These are phyloP conservation scores for Corymbia calophylla DNA, from an alignment of 441 rosid species.

Conservation along the genomic window DNA sequence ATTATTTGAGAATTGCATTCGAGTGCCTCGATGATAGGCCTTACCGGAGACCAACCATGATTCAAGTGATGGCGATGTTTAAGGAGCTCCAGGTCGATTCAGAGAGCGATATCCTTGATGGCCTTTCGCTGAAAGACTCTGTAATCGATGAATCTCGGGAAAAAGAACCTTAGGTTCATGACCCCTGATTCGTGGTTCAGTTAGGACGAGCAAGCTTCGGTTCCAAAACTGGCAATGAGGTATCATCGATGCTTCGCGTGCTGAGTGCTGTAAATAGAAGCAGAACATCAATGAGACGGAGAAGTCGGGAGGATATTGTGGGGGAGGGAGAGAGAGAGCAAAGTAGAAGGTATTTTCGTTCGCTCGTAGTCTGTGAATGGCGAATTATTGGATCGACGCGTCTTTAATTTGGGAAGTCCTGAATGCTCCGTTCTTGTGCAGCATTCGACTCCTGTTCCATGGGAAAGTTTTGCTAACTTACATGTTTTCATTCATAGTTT, in stretches of 20 bases:
- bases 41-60: constrained; percentile 1
- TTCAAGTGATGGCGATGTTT: constrained; percentile 5
- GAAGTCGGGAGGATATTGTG: not conserved
- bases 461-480: not conserved
- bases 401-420: not conserved
- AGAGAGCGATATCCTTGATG: not conserved
- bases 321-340: not conserved
- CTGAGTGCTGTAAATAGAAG: not conserved
- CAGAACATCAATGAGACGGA: not conserved
- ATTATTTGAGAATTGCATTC: not conserved
- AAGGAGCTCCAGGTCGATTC: not conserved
- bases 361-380: not conserved
- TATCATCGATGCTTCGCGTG: not conserved
- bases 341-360: not conserved
- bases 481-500: not conserved
- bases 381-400: not conserved
- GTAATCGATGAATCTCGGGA: not conserved
- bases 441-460: not conserved
- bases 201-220: not conserved
- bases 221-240: not conserved
- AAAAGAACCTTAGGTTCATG: not conserved
- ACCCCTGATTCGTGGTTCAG: not conserved
- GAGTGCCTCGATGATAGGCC: constrained; percentile 10
- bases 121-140: not conserved
- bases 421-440: not conserved